These are phyloP conservation scores for Brassica incana DNA, from an alignment of 345 rosid genomes.

Conservation along the genomic window DNA sequence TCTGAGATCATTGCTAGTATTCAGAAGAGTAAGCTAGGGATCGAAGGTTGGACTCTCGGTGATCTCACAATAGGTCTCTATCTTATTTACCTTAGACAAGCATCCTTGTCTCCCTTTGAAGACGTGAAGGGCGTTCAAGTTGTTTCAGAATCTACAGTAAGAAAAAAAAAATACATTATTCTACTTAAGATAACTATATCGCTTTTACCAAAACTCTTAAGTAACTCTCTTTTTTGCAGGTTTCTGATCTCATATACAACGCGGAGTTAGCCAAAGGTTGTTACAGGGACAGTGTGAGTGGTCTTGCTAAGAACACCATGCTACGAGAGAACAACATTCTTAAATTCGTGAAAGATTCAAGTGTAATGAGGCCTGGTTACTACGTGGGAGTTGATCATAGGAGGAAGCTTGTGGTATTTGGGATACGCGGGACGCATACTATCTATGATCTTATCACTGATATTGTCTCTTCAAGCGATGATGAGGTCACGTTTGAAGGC, in stretches of 20 bases:
- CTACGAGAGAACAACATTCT: conserved; percentile 71
- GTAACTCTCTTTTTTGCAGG: too few species aligned
- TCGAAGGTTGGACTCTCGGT: conserved; percentile 93
- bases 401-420: conserved; percentile 70
- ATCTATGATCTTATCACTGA: conserved; percentile 86
- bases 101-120: conserved; percentile 62
- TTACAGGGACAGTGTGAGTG: conserved; percentile 55
- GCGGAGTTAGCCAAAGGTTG: conserved; percentile 79
- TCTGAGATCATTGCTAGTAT: conserved; percentile 81
- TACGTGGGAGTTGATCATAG: conserved; percentile 60
- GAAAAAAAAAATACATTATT: too few species aligned
- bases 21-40: conserved; percentile 80
- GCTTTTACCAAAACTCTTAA: too few species aligned
- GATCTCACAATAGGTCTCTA: conserved; percentile 92
- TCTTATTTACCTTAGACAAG: conserved; percentile 87
- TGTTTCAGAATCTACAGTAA: conserved; percentile 61
- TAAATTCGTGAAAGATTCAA: conserved; percentile 72
- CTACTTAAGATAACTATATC: too few species aligned
- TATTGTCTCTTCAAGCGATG: conserved; percentile 77
- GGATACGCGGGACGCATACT: conserved; percentile 86
- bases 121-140: conserved; percentile 73
- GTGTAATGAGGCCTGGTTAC: conserved; percentile 94
- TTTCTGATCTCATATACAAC: conserved; percentile 82
- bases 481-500: conserved; percentile 84
- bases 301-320: conserved; percentile 74